Percentiles rank a stretch among this genome's conserved stretches.
Conservation (phyloP, 2,329 filamentous ascomycete species). For the Cordyceps pruinosa region DNA sequence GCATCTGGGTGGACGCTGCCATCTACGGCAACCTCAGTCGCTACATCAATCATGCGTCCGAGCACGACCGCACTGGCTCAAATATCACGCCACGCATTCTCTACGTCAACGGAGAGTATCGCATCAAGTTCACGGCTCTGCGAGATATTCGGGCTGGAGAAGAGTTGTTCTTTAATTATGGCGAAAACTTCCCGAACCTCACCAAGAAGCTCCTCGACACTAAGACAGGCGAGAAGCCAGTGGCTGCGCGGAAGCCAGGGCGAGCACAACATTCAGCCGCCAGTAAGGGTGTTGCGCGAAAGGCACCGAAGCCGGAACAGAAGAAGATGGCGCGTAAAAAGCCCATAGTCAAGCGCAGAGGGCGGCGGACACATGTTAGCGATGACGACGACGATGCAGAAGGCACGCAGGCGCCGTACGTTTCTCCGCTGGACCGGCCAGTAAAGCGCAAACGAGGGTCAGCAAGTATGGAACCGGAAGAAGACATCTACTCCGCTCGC, state of each 20-base stretch:
- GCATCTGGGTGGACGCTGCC: constrained; percentile 66
- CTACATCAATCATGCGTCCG: constrained; percentile 72
- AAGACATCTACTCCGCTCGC: background rate
- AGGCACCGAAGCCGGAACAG: constrained; percentile 17
- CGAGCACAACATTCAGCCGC: constrained; percentile 16
- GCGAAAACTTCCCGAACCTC: constrained; percentile 58
- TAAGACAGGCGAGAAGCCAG: constrained; percentile 28
- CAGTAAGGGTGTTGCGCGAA: constrained; percentile 19
- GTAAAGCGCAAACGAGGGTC: constrained; percentile 9
- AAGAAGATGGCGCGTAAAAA: constrained; percentile 20
- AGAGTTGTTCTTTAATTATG: constrained; percentile 78
- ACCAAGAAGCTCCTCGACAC: constrained; percentile 37
- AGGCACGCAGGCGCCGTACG: background rate
- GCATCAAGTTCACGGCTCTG: constrained; percentile 67
- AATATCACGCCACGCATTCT: constrained; percentile 59
- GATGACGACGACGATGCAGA: background rate
- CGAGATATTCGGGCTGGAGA: constrained; percentile 63
- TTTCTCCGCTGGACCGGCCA: background rate
- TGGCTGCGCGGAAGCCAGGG: constrained; percentile 18
- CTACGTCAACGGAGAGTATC: constrained; percentile 67
- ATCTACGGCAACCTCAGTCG: constrained; percentile 73
- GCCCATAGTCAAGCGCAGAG: constrained; percentile 19
- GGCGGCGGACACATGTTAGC: constrained; percentile 11
- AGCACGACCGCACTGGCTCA: constrained; percentile 45
- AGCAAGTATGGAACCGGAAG: background rate